Evolutionary conservation across 306 rosid species (phyloP), one percentile per base, ranked within the genome.

Genomic region (Vigna angularis): DNA sequence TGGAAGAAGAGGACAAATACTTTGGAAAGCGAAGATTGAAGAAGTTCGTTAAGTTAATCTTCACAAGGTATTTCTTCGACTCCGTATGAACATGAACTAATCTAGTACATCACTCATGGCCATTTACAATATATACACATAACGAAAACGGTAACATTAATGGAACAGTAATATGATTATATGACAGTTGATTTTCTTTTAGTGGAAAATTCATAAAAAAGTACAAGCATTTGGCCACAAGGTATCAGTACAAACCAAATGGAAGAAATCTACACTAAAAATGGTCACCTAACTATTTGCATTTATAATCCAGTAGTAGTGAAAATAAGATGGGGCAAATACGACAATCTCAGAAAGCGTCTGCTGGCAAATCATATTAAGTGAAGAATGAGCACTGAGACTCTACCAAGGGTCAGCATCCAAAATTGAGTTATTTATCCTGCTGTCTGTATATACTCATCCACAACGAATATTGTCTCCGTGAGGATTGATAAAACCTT

Each of bases 341-440:
- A 52, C 32, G 71, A 36, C 40, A 70, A 68, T 68, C 40, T 62
- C 45, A 38, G 28, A 74, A 22, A 79, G 53, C 64, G 15, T 47
- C 24, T 10, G 42, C 72, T 56, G 12, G 77, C 48, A 77, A 72
- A 82, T 79, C 77, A 65, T 12, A 16, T 68, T 66, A 7, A 79
- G 45, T 47, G 45, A 63, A 67, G 47, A 71, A 71, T 52, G 79
- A 14, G 62, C 15, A 3, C 22, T 68, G 70, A 49, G 61, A 53
- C 79, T 45, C 50, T 69, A 66, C 16, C 9, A 70, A 72, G 70
- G 70, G 64, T 56, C 70, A 0, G 72, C 57, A 28, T 44, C 67
- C 75, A 80, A 86, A 85, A 81, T 64, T 70, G 83, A 80, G 72
- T 70, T 81, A 77, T 68, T 62, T 16, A 42, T 72, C 16, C 52